Evolutionary conservation across 768 basidiomycete genomes (phyloP), one percentile per base, ranked within the genome.

Genomic region (Cantharellus cinnabarinus): DNA sequence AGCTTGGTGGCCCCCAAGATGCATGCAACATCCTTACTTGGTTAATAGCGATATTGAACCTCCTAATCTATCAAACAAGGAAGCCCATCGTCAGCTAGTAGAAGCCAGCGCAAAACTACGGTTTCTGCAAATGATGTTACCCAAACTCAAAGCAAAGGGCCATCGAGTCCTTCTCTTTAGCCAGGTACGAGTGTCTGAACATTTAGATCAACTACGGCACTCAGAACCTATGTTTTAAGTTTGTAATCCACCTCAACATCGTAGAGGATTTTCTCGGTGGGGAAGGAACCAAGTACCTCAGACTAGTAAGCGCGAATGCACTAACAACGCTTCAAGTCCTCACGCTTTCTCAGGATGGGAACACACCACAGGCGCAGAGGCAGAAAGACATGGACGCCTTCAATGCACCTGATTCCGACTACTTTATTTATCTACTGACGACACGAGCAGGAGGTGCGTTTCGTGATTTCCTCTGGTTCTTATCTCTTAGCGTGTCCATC

Each of bases 341-440:
- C 37, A n/a, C 3, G 52, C 54, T 48, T 54, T 60, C 20, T 2
- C 64, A 94, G 86, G 94, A 98, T 67, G 95, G 95, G 5, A 82
- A 79, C 61, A 91, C 90, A 2, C 85, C 85, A 67, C 82, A 86
- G 64, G 73, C 75, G 3, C 78, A 80, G n/a, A 78, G 95, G 34
- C 95, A 99, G 68, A 89, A 88, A 67, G 82, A 80, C 54, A 95
- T 99, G 82, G 95, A 99, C 64, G 81, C 82, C 62, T 99, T 86
- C 75, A 97, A 99, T 70, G 81, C 79, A 42, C 82, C 82, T 3
- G 78, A 77, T 41, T 97, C 93, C 1, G 88, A 93, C 55, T 71
- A 83, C 58, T 94, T 93, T 69, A 82, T 98, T 62, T 99, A 89
- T 70, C 73, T 99, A 2, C 75, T 99, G 44, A 85, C 89, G 3